Percentiles rank a stretch among this genome's conserved stretches.
Conservation (phyloP, 2,329 filamentous ascomycete species). For the Polytolypa hystricis region DNA sequence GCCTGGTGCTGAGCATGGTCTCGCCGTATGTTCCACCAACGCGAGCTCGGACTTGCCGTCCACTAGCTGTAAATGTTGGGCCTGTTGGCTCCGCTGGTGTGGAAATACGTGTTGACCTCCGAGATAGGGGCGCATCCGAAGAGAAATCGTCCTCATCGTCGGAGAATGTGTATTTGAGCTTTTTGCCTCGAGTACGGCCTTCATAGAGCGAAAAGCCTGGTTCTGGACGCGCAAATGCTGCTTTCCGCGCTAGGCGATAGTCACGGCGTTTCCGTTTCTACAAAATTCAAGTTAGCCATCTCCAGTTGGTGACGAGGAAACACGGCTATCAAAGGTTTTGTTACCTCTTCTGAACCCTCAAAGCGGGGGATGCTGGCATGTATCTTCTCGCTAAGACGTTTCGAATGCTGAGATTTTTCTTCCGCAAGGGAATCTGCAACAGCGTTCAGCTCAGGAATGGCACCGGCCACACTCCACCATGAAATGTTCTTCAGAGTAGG, state of each 20-base stretch:
- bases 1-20: constrained; percentile 42
- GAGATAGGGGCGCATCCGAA: constrained; percentile 54
- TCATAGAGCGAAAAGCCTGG: constrained; percentile 90
- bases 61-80: constrained; percentile 68
- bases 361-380: constrained; percentile 72
- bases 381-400: constrained; percentile 67
- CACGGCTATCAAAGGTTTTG: constrained; percentile 15
- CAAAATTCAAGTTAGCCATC: constrained; percentile 7
- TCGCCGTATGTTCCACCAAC: constrained; percentile 46
- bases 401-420: constrained; percentile 73
- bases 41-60: constrained; percentile 59
- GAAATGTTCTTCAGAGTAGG: constrained; percentile 60
- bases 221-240: constrained; percentile 77
- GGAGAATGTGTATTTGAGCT: constrained; percentile 91
- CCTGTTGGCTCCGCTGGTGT: constrained; percentile 58
- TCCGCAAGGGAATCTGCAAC: constrained; percentile 66
- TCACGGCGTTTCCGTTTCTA: constrained; percentile 89
- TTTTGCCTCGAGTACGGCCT: constrained; percentile 88
- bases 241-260: constrained; percentile 75
- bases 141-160: constrained; percentile 68
- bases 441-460: constrained; percentile 70
- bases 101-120: constrained; percentile 51
- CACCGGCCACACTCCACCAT: constrained; percentile 89
- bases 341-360: constrained; percentile 81
- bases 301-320: constrained; percentile 2